Base-by-base conservation (phyloP, 148 eudicot genomes). In the Amaranthus hypochondriacus region DNA sequence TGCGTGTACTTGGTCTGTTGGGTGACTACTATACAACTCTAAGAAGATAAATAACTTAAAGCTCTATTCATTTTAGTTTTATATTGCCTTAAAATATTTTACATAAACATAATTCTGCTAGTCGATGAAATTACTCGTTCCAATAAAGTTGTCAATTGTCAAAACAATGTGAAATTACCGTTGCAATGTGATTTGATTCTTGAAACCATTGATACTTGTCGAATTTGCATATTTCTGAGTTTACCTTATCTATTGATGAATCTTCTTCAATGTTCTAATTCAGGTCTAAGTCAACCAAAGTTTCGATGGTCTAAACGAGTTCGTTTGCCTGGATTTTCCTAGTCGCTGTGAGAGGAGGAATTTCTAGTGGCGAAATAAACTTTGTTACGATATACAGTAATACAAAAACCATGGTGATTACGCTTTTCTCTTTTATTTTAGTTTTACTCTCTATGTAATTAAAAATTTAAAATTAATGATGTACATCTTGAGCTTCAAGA, bases 261-360 rank as follows among this genome's bases (percentile, higher is more conserved):
- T 69, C 28, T 14, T 47, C 18, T 42, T 18, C 1, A 3, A 72
- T 64, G 21, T 9, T 62, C 4, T 18, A 28, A 28, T 81, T 21
- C 86, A 86, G 89, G 84, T 65, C 83, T 48, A 50, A 73, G 53
- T 81, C 83, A 49, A 66, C 52, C 68, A 78, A 80, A 69, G 39
- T 47, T 21, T 46, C 55, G 12, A 51, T 43, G 58, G 6, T 64
- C 62, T 79, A 65, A 71, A 65, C 11, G 43, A 53, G 47, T 42
- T 9, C 39, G 63, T 44, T 62, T 75, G 54, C 53, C 51, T 48
- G 61, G 70, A 42, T 63, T 44, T 43, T 39, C 9, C 10, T 51
- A 61, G 68, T 51, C 14, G 67, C 39, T 53, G 51, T 58, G 56
- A 10, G 62, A 48, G 15, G 62, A 62, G 59, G 50, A 55, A 69